Evolutionary conservation across 164 flowering plant species (phyloP), one percentile per base, ranked within the genome.

Genomic region (Piper longum): DNA sequence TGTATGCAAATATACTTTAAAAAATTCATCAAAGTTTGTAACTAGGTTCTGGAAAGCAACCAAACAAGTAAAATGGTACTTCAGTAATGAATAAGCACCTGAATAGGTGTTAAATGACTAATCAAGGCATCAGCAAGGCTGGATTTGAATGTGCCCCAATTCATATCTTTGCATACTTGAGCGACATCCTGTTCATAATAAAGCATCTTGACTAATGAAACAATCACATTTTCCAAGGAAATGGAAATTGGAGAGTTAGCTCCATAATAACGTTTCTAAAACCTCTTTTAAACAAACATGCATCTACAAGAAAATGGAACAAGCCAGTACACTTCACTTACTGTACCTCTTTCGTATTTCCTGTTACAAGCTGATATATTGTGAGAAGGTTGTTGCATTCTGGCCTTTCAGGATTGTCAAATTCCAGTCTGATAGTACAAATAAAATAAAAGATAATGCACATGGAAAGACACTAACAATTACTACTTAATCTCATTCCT

Each of bases 331-430:
- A 43, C 41, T 41, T 3, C 9, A 14, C 36, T 12, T 48, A 48
- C 12, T 19, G 36, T 74, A 91, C 98, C 93, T 88, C 89, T 70
- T 89, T 89, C 61, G 90, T 81, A 76, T 77, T 89, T 68, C 89
- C 85, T 36, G 96, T 79, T 43, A 89, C 62, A 41, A 93, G 79
- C 76, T 93, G 97, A 79, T 88, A 93, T 66, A 93, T 58, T 51
- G 96, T 81, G 65, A 93, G 98, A 72, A 93, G 98, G 73, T 93
- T 93, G 81, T 78, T 84, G 76, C 95, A 88, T 78, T 93, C 98
- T 60, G 98, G 98, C 68, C 97, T 87, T 56, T 85, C 89, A 56
- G 92, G 90, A 79, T 90, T 89, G 76, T 82, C 96, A 68, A 93
- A 93, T 69, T 93, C 97, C 79, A 89, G 64, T 57, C 96, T 91